Base-by-base conservation (phyloP, 2,329 filamentous ascomycete species). In the Emydomyces testavorans region DNA sequence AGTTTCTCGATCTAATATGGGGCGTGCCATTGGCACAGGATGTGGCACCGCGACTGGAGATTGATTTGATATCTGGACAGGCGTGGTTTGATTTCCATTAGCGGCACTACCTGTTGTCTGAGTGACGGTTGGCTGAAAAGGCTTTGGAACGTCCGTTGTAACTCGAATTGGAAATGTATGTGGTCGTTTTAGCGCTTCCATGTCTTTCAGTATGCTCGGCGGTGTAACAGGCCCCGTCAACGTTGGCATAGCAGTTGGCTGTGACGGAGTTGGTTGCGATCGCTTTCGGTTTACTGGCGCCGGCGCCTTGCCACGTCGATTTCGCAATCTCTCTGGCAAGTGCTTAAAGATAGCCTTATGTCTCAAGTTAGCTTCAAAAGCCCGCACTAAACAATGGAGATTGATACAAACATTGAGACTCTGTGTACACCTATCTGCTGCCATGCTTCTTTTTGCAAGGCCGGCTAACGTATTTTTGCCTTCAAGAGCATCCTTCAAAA, bases 381-480 rank as follows among this genome's bases (percentile, higher is more conserved):
- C 16, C 15, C 16, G 4, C 11, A 18, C 10, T 32, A n/a, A 31
- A 26, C 40, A 13, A 18, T 2, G 13, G n/a, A 38, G 13, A 23
- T 13, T 6, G 26, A 35, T 3, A 68, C 78, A 64, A 73, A 90
- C 86, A 61, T 80, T 77, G 23, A 98, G 73, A 34, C 85, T 83
- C 38, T 73, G 75, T 1, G 85, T 86, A 58, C 93, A 92, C 52
- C 86, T 76, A 61, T 95, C 87, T 2, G 92, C 92, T 29, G 89
- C 88, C 73, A 93, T 76, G 60, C 88, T 95, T 58, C 83, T 82
- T 57, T 84, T 80, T 2, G 88, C 83, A 50, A 96, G 74, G 13
- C 79, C 80, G 43, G 80, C 78, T 51, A 96, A 77, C 53, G 89
- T 85, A 54, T 90, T 82, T 59, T 85, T 85, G 15, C 90, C 92